Percentiles rank a stretch among this genome's conserved stretches.
phyloP scores from a whole-genome alignment of 2,329 filamentous ascomycete genomes.

The Penicillium sp. region DNA sequence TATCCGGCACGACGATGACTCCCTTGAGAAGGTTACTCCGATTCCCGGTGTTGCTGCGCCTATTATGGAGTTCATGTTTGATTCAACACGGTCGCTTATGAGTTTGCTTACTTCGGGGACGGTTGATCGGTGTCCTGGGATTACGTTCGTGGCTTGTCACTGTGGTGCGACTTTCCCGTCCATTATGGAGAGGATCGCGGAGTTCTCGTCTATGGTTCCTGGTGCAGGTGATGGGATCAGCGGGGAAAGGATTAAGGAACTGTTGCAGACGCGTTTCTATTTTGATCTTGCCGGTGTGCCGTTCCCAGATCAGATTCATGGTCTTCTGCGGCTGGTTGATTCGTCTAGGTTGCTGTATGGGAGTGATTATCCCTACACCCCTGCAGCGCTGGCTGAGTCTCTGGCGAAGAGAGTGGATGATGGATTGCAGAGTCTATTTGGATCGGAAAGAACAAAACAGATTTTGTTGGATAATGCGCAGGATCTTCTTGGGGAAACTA shows the following conservation, averaged over 20 bases:
- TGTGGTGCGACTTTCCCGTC: slow-evolving; percentile 36
- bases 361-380: slow-evolving; percentile 55
- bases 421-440: slow-evolving; percentile 26
- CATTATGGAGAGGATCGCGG: slow-evolving; percentile 22
- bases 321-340: slow-evolving; percentile 46
- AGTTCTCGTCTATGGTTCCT: slow-evolving; percentile 15
- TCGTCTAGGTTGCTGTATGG: slow-evolving; percentile 53
- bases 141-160: slow-evolving; percentile 27
- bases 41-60: slow-evolving; percentile 22
- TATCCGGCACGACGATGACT: background rate
- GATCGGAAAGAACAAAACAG: background rate
- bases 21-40: slow-evolving; percentile 14
- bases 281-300: slow-evolving; percentile 56
- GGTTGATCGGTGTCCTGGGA: slow-evolving; percentile 20
- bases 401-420: slow-evolving; percentile 45
- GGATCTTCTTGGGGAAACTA: background rate
- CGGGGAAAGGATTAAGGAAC: slow-evolving; percentile 14
- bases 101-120: slow-evolving; percentile 27
- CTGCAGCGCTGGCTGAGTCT: slow-evolving; percentile 26
- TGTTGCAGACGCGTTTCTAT: slow-evolving; percentile 45
- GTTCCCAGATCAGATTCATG: slow-evolving; percentile 52
- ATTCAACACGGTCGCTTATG: slow-evolving; percentile 27
- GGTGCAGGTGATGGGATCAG: slow-evolving; percentile 4
- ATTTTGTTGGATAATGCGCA: slow-evolving; percentile 16
- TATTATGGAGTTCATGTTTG: slow-evolving; percentile 32